These are phyloP conservation scores for Pythium chondricola DNA, from an alignment of 352 stramenopile genomes.

Conservation along the genomic window DNA sequence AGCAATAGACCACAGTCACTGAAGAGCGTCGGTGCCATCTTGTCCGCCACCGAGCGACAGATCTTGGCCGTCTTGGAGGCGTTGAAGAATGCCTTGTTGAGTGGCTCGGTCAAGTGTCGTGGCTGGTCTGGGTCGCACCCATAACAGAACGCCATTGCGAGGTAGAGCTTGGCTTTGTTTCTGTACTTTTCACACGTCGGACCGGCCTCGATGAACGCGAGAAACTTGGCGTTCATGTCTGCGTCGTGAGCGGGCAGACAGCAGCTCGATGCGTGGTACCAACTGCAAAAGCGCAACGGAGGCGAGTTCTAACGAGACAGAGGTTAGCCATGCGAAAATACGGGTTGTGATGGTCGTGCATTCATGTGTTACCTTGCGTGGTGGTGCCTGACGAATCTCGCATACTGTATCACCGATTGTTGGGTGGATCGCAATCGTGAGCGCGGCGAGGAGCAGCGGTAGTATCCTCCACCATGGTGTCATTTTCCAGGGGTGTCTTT, in stretches of 20 bases:
- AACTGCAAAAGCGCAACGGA: conserved; percentile 73
- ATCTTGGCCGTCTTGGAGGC: conserved; percentile 55
- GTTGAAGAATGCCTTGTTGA: conserved; percentile 57
- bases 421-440: neutral
- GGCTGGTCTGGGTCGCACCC: conserved; percentile 23
- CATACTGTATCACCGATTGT: conserved; percentile 3
- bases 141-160: conserved; percentile 24
- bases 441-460: conserved; percentile 2
- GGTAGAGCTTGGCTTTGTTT: conserved; percentile 54
- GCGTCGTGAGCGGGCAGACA: conserved; percentile 61
- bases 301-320: conserved; percentile 33
- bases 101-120: conserved; percentile 24
- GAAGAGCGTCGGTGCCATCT: conserved; percentile 45
- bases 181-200: conserved; percentile 63
- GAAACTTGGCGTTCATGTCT: conserved; percentile 55
- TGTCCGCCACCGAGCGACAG: conserved; percentile 38
- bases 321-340: neutral
- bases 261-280: conserved; percentile 53
- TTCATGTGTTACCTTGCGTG: conserved; percentile 17
- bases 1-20: conserved; percentile 57
- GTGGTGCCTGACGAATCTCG: conserved; percentile 13
- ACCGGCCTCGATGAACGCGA: conserved; percentile 53
- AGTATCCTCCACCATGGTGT: neutral
- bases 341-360: too few species aligned
- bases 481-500: neutral